Base-by-base conservation (phyloP, 768 basidiomycete species). In the Russula virescens region DNA sequence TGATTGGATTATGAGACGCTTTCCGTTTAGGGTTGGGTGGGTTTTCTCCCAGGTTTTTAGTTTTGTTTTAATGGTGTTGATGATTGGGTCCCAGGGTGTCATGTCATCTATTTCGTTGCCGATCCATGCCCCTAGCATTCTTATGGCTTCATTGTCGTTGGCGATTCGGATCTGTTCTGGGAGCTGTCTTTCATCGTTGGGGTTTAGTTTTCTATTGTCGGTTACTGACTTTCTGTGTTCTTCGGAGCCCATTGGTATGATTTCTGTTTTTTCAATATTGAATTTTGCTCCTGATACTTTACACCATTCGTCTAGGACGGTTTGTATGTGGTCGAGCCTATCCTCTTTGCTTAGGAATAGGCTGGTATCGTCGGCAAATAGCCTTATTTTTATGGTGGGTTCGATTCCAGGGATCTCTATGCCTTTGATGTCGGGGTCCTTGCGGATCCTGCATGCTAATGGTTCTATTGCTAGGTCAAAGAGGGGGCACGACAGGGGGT, bases 271-370 rank as follows among this genome's bases (percentile, higher is more conserved):
- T 0, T 54, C 51, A 0, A 68, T 60, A 55, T 80, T 81, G 66
- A 81, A 81, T 45, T 75, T 76, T 0, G 79, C 79, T 0, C 72
- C 67, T 9, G 76, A 76, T 5, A 73, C 77, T 0, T 16, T 19
- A 58, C 77, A 82, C 80, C 80, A 82, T 0, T 42, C 45, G 0
- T 71, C 28, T 0, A 80, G 76, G 1, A 80, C 70, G 0, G 31
- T 0, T 3, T 66, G 38, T 0, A 81, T 71, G 0, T 60, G 61
- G 0, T 55, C 48, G 14, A 72, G 73, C 5, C 66, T 51, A 52
- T 80, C 77, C 0, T 60, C 11, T 45, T 71, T 67, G 2, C 66
- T 66, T 0, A 80, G 72, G 64, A 66, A 76, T 0, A 62, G 35
- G 11, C 0, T 16, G 0, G 47, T 62, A 19, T 62, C 54, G 19